Conservation (phyloP, 1,284 basidiomycete genomes). For the Apiotrichum brassicae region DNA sequence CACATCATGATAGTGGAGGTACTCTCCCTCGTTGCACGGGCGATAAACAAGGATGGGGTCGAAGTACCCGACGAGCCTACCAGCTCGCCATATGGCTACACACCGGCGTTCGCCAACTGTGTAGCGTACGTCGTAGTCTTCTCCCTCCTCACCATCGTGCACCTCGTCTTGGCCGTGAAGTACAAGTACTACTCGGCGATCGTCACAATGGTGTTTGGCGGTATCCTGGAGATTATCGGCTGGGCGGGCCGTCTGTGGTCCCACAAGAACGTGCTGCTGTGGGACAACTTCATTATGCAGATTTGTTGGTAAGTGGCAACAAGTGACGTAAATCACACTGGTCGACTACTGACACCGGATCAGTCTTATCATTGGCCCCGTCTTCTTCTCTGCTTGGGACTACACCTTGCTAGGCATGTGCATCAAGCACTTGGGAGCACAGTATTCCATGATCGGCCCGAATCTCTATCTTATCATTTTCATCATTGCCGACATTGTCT, state of each 20-base stretch:
- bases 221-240: slow-evolving; percentile 52
- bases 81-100: slow-evolving; percentile 34
- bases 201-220: slow-evolving; percentile 53
- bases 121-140: slow-evolving; percentile 31
- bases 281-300: slow-evolving; percentile 50
- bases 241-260: slow-evolving; percentile 37
- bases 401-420: slow-evolving; percentile 43
- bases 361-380: slow-evolving; percentile 43
- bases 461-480: slow-evolving; percentile 43
- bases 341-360: not conserved
- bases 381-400: slow-evolving; percentile 39
- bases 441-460: slow-evolving; percentile 39
- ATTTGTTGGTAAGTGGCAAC: slow-evolving; percentile 27
- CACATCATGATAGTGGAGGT: too few species aligned
- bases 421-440: slow-evolving; percentile 35
- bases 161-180: slow-evolving; percentile 49
- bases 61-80: not conserved
- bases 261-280: slow-evolving; percentile 19
- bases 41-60: not conserved
- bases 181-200: slow-evolving; percentile 53
- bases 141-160: slow-evolving; percentile 40
- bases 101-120: slow-evolving; percentile 14
- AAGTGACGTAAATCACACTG: too few species aligned
- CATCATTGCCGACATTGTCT: slow-evolving; percentile 42
- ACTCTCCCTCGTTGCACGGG: not conserved